Evolutionary conservation across 441 rosid species (phyloP), one percentile per base, ranked within the genome.

Genomic region (Gossypium davidsonii): DNA sequence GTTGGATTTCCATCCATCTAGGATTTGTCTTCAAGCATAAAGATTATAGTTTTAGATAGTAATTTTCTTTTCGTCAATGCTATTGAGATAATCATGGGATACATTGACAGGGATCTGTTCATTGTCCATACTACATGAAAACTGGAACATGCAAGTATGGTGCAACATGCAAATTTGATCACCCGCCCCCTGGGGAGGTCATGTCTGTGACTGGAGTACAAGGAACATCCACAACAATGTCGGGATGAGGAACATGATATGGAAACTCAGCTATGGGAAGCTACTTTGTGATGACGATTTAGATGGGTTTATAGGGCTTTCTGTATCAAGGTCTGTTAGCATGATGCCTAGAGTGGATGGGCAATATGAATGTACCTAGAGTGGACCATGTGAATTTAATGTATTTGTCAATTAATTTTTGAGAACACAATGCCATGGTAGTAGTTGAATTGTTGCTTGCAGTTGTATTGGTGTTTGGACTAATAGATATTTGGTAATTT

Each of bases 111-210:
- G 97, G 93, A 62, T 80, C 86, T 3, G 79, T 83, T 71, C 88
- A 85, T 53, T 94, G 98, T 73, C 97, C 98, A 3, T 94, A 89
- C 74, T 94, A 94, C 78, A 86, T 94, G 97, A 92, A 88, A 83
- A 94, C 97, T 46, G 94, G 97, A 52, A 79, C 91, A 3, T 92
- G 98, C 92, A 94, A 87, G 77, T 91, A 80, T 62, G 97, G 97
- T 20, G 89, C 85, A 53, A 77, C 87, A 0, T 94, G 98, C 82
- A 92, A 81, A 84, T 94, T 92, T 74, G 98, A 94, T 79, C 98
- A 94, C 80, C 98, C 98, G 21, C 90, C 97, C 51, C 98, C 98
- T 2, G 96, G 86, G 72, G 98, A 94, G 83, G 97, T 88, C 42
- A 84, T 90, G 87, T 88, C 87, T 44, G 80, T 76, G 72, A 80